Evolutionary conservation across 352 stramenopile species (phyloP).

Genomic region (Globisporangium takayamanum): DNA sequence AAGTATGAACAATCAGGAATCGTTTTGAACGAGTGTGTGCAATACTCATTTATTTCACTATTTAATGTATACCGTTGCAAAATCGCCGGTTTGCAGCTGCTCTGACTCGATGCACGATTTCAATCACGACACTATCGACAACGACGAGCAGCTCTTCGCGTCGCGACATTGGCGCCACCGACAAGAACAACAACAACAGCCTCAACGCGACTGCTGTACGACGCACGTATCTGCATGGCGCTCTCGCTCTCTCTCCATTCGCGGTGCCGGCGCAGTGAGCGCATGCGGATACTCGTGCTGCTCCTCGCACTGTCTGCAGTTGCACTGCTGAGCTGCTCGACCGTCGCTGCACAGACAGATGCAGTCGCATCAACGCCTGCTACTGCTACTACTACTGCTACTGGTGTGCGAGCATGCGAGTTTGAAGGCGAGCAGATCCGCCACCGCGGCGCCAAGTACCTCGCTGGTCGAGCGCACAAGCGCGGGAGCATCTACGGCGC

Average conservation of each 20-base stretch:
- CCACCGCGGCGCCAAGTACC: constrained; percentile 42
- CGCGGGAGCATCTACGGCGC: constrained; percentile 45
- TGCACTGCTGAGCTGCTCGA: neutral
- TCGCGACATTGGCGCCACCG: too few species aligned
- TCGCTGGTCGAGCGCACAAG: constrained; percentile 36
- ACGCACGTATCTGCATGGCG: neutral
- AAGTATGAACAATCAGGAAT: too few species aligned
- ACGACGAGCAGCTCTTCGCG: too few species aligned
- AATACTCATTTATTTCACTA: too few species aligned
- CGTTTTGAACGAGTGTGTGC: too few species aligned
- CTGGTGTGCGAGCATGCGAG: constrained; percentile 18
- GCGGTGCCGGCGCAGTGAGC: too few species aligned
- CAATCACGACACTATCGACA: too few species aligned
- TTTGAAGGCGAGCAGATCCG: constrained; percentile 37
- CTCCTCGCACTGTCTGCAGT: neutral
- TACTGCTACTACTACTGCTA: neutral
- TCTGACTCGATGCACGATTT: too few species aligned
- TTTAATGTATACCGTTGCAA: too few species aligned
- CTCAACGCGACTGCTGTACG: neutral
- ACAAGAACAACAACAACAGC: neutral
- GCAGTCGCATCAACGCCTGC: neutral
- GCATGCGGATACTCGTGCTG: neutral
- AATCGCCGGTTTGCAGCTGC: too few species aligned
- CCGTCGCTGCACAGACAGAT: neutral
- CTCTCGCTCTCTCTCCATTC: neutral